A percentile compares a stretch with the other conserved stretches of the same genome.
phyloP scores from a whole-genome alignment of 1,284 basidiomycete species.

The Hortiboletus rubellus region DNA sequence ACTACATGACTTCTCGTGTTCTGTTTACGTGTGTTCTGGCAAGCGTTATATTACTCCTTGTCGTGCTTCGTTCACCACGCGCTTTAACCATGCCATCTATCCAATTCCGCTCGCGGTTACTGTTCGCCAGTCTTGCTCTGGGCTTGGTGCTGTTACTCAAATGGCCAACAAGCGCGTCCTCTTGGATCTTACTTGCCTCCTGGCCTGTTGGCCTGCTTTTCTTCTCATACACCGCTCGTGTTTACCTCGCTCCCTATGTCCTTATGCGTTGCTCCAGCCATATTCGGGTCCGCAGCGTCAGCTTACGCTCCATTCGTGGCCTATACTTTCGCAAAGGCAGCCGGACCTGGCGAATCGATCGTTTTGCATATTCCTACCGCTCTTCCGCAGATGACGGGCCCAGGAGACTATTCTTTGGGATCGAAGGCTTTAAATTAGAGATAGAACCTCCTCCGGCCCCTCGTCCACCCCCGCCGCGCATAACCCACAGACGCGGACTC shows the following conservation, averaged over 20 bases:
- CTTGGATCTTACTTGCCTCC: conserved; percentile 33
- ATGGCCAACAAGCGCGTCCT: conserved; percentile 28
- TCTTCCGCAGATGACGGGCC: conserved; percentile 45
- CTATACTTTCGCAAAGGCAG: conserved; percentile 61
- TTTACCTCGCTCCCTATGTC: conserved; percentile 63
- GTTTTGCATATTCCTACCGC: conserved; percentile 60
- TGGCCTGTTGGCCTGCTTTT: conserved; percentile 44
- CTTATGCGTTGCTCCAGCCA: conserved; percentile 58
- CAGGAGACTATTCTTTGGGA: conserved; percentile 56
- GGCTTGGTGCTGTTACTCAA: conserved; percentile 15
- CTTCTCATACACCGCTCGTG: conserved; percentile 58
- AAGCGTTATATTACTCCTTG: neutral
- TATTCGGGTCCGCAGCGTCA: conserved; percentile 67
- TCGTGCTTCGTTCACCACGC: neutral
- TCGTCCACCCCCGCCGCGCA: conserved; percentile 15
- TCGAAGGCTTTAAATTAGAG: conserved; percentile 61
- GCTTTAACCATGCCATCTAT: conserved; percentile 16
- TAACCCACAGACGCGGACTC: conserved; percentile 44
- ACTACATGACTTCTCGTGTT: conserved; percentile 12
- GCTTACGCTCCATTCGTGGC: conserved; percentile 72
- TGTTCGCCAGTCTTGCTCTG: conserved; percentile 18
- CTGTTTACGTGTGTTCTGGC: conserved; percentile 3
- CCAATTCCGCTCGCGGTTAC: conserved; percentile 4
- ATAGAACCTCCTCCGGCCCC: conserved; percentile 38
- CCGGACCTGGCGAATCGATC: conserved; percentile 59